Conservation (phyloP, 768 basidiomycete genomes). For the Naganishia friedmannii region DNA sequence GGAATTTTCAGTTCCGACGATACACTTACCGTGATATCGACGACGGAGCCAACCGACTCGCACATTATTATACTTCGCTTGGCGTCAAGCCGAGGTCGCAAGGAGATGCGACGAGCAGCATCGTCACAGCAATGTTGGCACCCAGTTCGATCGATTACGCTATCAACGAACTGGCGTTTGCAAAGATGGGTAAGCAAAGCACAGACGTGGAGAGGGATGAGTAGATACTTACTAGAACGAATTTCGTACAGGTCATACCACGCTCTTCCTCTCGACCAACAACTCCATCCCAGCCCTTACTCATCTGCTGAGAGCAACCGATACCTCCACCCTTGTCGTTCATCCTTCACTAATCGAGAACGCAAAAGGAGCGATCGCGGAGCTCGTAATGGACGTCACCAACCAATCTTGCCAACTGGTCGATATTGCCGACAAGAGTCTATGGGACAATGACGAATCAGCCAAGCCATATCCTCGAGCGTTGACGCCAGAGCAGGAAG, state of each 20-base stretch:
- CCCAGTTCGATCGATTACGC: slow-evolving; percentile 25
- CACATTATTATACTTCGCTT: slow-evolving; percentile 25
- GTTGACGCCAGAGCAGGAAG: slow-evolving; percentile 52
- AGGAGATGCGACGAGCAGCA: slow-evolving; percentile 15
- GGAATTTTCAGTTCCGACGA: slow-evolving; percentile 9
- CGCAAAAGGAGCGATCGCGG: slow-evolving; percentile 3
- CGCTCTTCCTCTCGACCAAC: slow-evolving; percentile 21
- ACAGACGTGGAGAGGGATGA: background rate
- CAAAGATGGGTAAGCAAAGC: slow-evolving; percentile 23
- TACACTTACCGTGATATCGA: slow-evolving; percentile 22
- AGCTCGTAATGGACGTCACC: slow-evolving; percentile 22
- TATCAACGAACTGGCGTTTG: slow-evolving; percentile 25
- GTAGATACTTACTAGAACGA: background rate
- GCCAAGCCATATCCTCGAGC: slow-evolving; percentile 30
- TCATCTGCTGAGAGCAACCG: slow-evolving; percentile 24
- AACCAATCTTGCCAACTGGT: slow-evolving; percentile 7
- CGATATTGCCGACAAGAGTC: slow-evolving; percentile 6
- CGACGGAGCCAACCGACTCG: slow-evolving; percentile 13
- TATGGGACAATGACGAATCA: slow-evolving; percentile 8
- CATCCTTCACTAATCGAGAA: background rate
- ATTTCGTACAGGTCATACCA: slow-evolving; percentile 11
- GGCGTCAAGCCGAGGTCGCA: slow-evolving; percentile 7
- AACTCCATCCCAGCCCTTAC: slow-evolving; percentile 4
- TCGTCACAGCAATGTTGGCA: slow-evolving; percentile 22
- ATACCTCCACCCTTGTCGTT: slow-evolving; percentile 10